Evolutionary conservation across 2,329 filamentous ascomycete species (phyloP), one percentile per base, ranked within the genome.

Genomic region (Verticillium isaacii): DNA sequence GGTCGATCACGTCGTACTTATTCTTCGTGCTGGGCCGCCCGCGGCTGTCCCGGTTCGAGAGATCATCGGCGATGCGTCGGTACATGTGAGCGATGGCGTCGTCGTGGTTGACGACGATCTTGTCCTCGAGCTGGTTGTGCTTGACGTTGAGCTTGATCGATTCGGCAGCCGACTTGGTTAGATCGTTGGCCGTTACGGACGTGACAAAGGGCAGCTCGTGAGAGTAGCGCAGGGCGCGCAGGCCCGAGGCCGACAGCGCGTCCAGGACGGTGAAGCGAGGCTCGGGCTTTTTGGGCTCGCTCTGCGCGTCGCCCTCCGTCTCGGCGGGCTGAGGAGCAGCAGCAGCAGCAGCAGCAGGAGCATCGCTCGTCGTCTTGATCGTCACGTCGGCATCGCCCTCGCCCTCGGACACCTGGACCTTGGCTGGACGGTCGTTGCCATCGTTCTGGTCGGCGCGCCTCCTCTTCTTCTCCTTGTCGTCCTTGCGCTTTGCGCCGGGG

Each of bases 31-130:
- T 69, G 1, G 76, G 73, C 58, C 75, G 75, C 63, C 78, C 73
- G 25, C 71, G 68, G 62, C 77, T 70, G 63, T 79, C 74, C 55
- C 74, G 67, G 60, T 77, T 71, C 55, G 82, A 74, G 39, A 83
- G 72, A 60, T 83, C 81, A 41, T 82, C 75, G 7, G 86, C 84
- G 56, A 90, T 80, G 60, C 86, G 78, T 64, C 84, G 83, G 74
- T 98, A 97, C 94, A 99, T 98, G 75, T 96, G 92, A 4, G 87
- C 88, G 56, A 95, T 85, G 1, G 95, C 95, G 76, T 98, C 94
- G 55, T 91, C 90, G 37, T 89, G 88, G 36, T 88, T 89, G 5
- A 91, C 85, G 4, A 82, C 84, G 62, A 98, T 89, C 68, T 87
- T 90, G 57, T 86, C 81, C 55, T 85, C 78, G 2, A 97, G 81